These are phyloP conservation scores for Paracoccidioides brasiliensis DNA, from an alignment of 2,329 filamentous ascomycete species.

Conservation along the genomic window DNA sequence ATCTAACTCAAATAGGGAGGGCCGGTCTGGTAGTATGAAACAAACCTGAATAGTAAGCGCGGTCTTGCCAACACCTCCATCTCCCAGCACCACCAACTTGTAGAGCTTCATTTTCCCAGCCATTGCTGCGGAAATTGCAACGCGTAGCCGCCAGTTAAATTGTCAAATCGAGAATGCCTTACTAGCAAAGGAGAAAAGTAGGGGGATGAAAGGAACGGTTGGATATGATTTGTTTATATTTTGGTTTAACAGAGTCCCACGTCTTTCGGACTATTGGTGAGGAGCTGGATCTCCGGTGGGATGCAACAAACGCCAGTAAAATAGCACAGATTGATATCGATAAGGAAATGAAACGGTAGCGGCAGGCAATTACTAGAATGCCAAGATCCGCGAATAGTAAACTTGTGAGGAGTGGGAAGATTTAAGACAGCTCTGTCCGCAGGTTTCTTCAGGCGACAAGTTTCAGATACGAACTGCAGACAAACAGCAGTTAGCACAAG, in stretches of 20 bases:
- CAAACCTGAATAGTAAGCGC: conserved; percentile 71
- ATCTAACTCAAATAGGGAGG: not conserved
- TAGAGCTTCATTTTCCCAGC: conserved; percentile 84
- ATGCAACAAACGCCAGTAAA: not conserved
- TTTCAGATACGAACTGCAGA: not conserved
- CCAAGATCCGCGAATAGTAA: not conserved
- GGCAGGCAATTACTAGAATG: conserved; percentile 7
- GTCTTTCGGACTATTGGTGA: too few relatives aligned
- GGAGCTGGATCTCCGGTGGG: not conserved
- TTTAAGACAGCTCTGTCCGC: not conserved
- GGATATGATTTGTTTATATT: too few relatives aligned
- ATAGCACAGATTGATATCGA: not conserved
- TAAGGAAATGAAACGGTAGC: not conserved
- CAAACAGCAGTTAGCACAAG: not conserved
- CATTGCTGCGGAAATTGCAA: conserved; percentile 41
- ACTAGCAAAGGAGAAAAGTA: not conserved
- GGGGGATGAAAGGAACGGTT: not conserved
- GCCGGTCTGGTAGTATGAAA: conserved; percentile 5
- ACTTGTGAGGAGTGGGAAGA: not conserved
- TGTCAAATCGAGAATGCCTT: not conserved
- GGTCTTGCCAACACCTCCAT: conserved; percentile 89
- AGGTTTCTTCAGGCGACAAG: not conserved
- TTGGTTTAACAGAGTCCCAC: too few relatives aligned
- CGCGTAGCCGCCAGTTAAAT: not conserved
- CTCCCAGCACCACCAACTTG: conserved; percentile 88